Base-by-base conservation (phyloP, 1,284 basidiomycete species). In the Tilletia setariae region DNA sequence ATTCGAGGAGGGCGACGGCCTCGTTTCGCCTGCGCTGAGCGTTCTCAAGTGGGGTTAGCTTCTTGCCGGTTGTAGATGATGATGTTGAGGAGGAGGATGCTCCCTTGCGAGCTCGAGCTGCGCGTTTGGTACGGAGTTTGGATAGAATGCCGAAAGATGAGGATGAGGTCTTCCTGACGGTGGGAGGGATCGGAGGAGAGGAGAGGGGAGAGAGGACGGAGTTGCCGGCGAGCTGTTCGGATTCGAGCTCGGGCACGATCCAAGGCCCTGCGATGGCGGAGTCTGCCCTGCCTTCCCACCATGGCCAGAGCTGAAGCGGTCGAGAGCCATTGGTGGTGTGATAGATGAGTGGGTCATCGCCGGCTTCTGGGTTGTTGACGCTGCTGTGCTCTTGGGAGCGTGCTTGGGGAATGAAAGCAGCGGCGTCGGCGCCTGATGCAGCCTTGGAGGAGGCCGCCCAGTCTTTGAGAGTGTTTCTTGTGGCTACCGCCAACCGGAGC, bases 271-370 rank as follows among this genome's bases (percentile, higher is more conserved):
- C 53, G 23, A 59, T 59, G n/a, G 53, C 53, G 15, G 8, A 6
- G 25, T 59, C 53, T 7, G 23, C 53, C 19, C 16, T 23, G 19
- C 53, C 53, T 13, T 59, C 53, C 53, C 53, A 59, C 53, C 53
- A 59, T 6, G 53, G 53, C 53, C 53, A 59, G 1, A 59, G 53
- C 25, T 59, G 53, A 19, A 59, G 19, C 7, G 53, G 53, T 21
- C 49, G 49, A 51, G 49, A 13, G 11, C 49, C 49, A 51, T 21
- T 30, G 53, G 16, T 28, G 16, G 21, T 19, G 23, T 7, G 23
- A 30, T 59, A 59, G 53, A 59, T 59, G 53, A 59, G 53, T 1
- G 53, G n/a, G 23, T 59, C 53, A 19, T 59, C 53, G 8, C 23
- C 11, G 7, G 15, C 49, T 13, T 13, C 15, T 21, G 15, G 49